Conservation (phyloP, 805 yeast species). For the Ogataea trehalophila region DNA sequence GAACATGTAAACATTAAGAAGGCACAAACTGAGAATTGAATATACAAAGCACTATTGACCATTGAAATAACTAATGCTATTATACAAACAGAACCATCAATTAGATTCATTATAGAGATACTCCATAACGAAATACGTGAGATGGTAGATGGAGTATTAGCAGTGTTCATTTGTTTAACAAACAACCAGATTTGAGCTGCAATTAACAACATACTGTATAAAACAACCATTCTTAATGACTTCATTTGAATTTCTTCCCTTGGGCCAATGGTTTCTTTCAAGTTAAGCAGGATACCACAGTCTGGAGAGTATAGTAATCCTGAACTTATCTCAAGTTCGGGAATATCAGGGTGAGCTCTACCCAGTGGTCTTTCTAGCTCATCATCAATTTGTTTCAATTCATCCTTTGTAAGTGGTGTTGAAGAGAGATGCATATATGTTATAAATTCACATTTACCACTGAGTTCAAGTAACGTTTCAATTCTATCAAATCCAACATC, state of each 20-base stretch:
- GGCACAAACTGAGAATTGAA: slow-evolving; percentile 66
- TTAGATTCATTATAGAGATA: slow-evolving; percentile 54
- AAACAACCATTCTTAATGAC: slow-evolving; percentile 35
- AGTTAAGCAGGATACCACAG: slow-evolving; percentile 59
- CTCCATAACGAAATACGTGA: slow-evolving; percentile 70
- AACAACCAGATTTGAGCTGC: slow-evolving; percentile 51
- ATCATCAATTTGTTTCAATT: slow-evolving; percentile 59
- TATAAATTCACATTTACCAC: slow-evolving; percentile 62
- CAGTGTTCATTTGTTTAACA: slow-evolving; percentile 63
- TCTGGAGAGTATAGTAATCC: slow-evolving; percentile 83
- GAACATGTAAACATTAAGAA: slow-evolving; percentile 66
- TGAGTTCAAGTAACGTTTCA: slow-evolving; percentile 29
- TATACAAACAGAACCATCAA: slow-evolving; percentile 68
- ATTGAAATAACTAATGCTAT: slow-evolving; percentile 56
- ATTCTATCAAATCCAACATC: slow-evolving; percentile 36
- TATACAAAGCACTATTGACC: slow-evolving; percentile 49
- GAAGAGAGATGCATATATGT: slow-evolving; percentile 63
- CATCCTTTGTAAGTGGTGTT: slow-evolving; percentile 47
- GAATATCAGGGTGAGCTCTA: slow-evolving; percentile 59
- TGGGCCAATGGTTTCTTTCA: slow-evolving; percentile 45
- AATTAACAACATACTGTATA: slow-evolving; percentile 42
- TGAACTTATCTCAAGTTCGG: slow-evolving; percentile 46
- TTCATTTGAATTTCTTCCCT: slow-evolving; percentile 44
- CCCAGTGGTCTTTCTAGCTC: slow-evolving; percentile 77
- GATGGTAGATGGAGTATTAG: slow-evolving; percentile 76